Evolutionary conservation across 1,284 basidiomycete species (phyloP).

Genomic region (Pulchroboletus neoregius): DNA sequence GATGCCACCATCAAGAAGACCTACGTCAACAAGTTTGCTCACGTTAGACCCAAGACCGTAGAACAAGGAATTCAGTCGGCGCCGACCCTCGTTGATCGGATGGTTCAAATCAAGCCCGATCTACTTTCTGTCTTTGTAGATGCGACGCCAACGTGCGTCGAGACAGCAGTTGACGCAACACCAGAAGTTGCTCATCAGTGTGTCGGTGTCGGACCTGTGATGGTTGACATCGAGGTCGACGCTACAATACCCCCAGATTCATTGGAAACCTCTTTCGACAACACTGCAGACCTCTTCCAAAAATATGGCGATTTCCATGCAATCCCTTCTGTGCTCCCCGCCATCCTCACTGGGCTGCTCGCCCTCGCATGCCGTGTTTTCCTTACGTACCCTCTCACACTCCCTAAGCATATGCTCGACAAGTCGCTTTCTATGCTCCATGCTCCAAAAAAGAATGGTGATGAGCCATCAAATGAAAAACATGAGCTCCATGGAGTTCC

Average conservation of each 20-base stretch:
- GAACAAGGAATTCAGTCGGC: constrained; percentile 48
- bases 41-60: constrained; percentile 42
- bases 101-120: constrained; percentile 43
- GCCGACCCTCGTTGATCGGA: constrained; percentile 43
- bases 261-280: constrained; percentile 29
- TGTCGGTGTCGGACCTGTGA: constrained; percentile 37
- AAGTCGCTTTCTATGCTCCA: constrained; percentile 35
- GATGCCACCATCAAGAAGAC: constrained; percentile 49
- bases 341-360: constrained; percentile 41
- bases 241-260: constrained; percentile 26
- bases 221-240: constrained; percentile 31
- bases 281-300: constrained; percentile 24
- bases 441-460: constrained; percentile 30
- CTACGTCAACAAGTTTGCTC: constrained; percentile 45
- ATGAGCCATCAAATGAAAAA: constrained; percentile 32
- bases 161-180: constrained; percentile 33
- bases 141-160: constrained; percentile 37
- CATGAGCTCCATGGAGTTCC: constrained; percentile 26
- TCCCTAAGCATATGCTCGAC: constrained; percentile 40
- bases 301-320: constrained; percentile 25
- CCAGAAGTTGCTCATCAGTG: constrained; percentile 36
- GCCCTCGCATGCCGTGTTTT: constrained; percentile 44
- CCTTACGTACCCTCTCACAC: constrained; percentile 43
- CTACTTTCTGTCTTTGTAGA: constrained; percentile 44
- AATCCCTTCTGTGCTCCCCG: constrained; percentile 36